Conservation (phyloP, 1,284 basidiomycete species). For the Ceratobasidium sp. region DNA sequence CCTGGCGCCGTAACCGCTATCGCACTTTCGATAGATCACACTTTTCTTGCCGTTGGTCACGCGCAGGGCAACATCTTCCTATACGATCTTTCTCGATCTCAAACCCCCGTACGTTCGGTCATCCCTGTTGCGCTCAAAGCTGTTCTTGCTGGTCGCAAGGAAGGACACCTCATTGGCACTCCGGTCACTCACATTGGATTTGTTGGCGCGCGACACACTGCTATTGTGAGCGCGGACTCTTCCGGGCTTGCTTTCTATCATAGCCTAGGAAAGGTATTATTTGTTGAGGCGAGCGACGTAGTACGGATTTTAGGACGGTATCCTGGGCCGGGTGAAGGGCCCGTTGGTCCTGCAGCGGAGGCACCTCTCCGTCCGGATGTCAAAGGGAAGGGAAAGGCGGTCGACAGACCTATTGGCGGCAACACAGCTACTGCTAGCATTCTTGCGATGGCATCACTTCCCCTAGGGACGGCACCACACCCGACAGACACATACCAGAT, state of each 20-base stretch:
- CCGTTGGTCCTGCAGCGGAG: conserved; percentile 37
- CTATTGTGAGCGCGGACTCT: conserved; percentile 92
- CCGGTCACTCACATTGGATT: conserved; percentile 91
- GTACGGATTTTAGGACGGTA: conserved; percentile 95
- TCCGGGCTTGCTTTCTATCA: conserved; percentile 95
- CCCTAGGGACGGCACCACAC: conserved; percentile 82
- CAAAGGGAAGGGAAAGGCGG: conserved; percentile 40
- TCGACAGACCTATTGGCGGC: neutral
- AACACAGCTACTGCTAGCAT: conserved; percentile 57
- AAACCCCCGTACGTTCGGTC: conserved; percentile 76
- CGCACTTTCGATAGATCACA: conserved; percentile 93
- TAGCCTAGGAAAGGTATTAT: conserved; percentile 93
- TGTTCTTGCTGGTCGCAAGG: conserved; percentile 85
- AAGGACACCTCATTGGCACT: conserved; percentile 91
- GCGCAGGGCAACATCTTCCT: conserved; percentile 87
- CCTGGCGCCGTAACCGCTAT: conserved; percentile 92
- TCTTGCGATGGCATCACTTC: conserved; percentile 84
- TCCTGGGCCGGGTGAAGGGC: conserved; percentile 66
- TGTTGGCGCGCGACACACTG: conserved; percentile 94
- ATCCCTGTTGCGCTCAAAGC: conserved; percentile 75
- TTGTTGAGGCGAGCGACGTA: conserved; percentile 95
- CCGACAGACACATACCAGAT: conserved; percentile 85
- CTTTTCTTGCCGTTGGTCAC: conserved; percentile 92
- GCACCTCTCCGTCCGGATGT: conserved; percentile 30
- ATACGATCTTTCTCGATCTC: conserved; percentile 83